A percentile compares a stretch with the other conserved stretches of the same genome.
phyloP scores from a whole-genome alignment of 768 basidiomycete species.

The Cystobasidium ongulense region DNA sequence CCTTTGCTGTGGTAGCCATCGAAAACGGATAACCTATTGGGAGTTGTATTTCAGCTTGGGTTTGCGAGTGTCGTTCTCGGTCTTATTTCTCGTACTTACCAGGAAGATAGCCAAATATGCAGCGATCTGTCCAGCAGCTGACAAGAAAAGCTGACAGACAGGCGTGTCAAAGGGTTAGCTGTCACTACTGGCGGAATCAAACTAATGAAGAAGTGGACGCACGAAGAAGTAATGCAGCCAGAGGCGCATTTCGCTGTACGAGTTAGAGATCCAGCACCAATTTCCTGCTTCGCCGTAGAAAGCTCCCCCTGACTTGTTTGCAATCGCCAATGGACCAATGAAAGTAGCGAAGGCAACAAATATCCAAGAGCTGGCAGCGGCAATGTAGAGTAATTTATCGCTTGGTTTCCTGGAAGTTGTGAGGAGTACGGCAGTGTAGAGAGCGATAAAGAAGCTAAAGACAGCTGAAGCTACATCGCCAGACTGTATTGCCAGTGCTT shows the following conservation, averaged over 20 bases:
- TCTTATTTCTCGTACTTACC: neutral
- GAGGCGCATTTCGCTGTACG: constrained; percentile 27
- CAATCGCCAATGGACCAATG: constrained; percentile 22
- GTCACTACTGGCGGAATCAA: neutral
- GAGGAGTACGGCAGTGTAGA: constrained; percentile 25
- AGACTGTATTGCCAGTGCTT: constrained; percentile 26
- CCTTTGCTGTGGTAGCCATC: neutral
- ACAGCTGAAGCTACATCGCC: constrained; percentile 32
- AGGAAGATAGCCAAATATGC: constrained; percentile 18
- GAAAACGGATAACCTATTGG: constrained; percentile 2
- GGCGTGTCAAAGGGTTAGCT: neutral
- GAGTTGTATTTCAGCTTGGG: neutral
- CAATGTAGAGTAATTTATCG: neutral
- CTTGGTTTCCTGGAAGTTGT: constrained; percentile 1
- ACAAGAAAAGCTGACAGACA: constrained; percentile 9
- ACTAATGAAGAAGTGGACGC: constrained; percentile 29
- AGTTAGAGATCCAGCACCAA: constrained; percentile 33
- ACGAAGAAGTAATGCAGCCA: constrained; percentile 32
- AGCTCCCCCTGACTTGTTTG: neutral
- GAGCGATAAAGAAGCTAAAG: constrained; percentile 27
- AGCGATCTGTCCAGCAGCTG: constrained; percentile 15
- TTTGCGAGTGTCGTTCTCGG: neutral
- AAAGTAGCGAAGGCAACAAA: constrained; percentile 20
- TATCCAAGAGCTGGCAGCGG: neutral
- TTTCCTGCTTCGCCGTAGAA: constrained; percentile 30